Base-by-base conservation (phyloP, 225 moss, liverwort and hornwort species). In the Takakia lepidozioides region DNA sequence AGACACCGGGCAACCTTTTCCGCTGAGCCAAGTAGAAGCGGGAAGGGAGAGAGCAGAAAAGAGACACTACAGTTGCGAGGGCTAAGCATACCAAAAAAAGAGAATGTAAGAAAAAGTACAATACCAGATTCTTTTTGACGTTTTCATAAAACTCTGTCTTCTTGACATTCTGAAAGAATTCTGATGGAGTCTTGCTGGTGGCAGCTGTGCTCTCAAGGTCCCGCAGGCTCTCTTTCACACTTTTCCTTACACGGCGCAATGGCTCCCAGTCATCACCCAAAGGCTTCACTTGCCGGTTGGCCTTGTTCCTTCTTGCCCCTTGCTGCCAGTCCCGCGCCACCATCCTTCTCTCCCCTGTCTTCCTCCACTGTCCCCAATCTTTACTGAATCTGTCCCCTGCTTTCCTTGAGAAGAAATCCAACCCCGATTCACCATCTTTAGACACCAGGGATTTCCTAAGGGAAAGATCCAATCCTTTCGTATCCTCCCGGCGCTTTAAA, bases 141-240 rank as follows among this genome's bases (percentile, higher is more conserved):
- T 87, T 98, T 71, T 81, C 93, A 49, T 80, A 93, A 21, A 93
- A 93, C 52, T 93, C 93, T 5, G 88, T 93, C 64, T 88, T 93
- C 67, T 88, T 83, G 23, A 93, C 86, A 45, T 93, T 93, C 62
- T 98, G 85, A 40, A 95, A 91, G 54, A 98, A 90, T 62, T 98
- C 95, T 14, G 85, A 87, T 10, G 95, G 95, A 18, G 85, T 84
- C 56, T 85, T 98, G 58, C 90, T 91, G 23, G 80, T 85, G 29
- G 86, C 86, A 55, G 95, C 91, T 22, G 95, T 88, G 16, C 68
- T 72, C 51, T 93, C 93, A 2, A 93, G 62, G 61, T 98, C 95
- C 46, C 78, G 85, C 39, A 91, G 55, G 55, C 90, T 91, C 54
- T 98, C 95, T 70, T 87, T 91, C 18, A 98, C 90, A 28, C 89